Percentiles rank a stretch among this genome's conserved stretches.
Evolutionary conservation across 176 grass and related monocot genomes (phyloP).

Genomic region (Areca catechu): DNA sequence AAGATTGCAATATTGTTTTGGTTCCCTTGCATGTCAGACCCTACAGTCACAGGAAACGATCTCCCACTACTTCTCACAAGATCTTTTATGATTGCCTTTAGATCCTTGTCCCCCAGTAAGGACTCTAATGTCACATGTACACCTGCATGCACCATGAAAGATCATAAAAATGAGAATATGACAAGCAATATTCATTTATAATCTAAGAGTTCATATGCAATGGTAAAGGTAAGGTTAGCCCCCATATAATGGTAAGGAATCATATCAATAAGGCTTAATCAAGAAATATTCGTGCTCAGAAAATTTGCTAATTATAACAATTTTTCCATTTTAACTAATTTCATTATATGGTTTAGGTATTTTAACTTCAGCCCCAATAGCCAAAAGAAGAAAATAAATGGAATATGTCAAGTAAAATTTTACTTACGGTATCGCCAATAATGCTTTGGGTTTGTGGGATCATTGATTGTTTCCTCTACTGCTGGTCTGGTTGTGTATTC

Average conservation of each 20-base stretch:
- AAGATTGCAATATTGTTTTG: neutral
- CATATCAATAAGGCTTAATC: too few species aligned
- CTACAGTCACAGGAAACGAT: conserved; percentile 46
- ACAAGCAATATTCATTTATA: too few species aligned
- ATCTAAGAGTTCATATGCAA: too few species aligned
- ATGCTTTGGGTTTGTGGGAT: conserved; percentile 93
- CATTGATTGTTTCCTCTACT: conserved; percentile 96
- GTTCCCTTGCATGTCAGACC: conserved; percentile 22
- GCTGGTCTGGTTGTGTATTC: conserved; percentile 74
- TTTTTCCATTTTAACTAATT: too few species aligned
- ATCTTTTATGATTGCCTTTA: conserved; percentile 65
- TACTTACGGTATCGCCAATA: conserved; percentile 98
- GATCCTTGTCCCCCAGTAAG: conserved; percentile 61
- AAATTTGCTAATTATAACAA: too few species aligned
- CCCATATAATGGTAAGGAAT: too few species aligned
- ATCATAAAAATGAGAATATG: conserved; percentile 18
- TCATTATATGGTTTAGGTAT: too few species aligned
- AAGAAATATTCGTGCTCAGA: too few species aligned
- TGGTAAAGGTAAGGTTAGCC: too few species aligned
- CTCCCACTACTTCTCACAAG: conserved; percentile 61
- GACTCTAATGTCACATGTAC: conserved; percentile 80
- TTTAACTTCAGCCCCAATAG: too few species aligned
- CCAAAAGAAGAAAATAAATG: neutral
- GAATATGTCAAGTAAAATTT: conserved; percentile 4
- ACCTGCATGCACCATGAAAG: conserved; percentile 31